Evolutionary conservation across 441 rosid genomes (phyloP).

Genomic region (Pelargonium australe): DNA sequence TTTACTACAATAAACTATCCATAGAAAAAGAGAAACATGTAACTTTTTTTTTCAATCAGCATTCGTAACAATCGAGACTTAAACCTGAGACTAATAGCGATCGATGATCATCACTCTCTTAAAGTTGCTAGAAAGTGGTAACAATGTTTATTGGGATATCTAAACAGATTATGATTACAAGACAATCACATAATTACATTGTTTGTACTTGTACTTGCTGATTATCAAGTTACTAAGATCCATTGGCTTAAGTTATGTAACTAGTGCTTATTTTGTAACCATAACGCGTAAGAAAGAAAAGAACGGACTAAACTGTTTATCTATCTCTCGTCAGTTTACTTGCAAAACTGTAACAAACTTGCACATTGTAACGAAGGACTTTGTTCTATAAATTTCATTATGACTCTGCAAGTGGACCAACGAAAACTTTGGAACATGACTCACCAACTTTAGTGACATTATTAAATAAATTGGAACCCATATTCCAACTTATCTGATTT

Average conservation of each 20-base stretch:
- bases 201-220: neutral
- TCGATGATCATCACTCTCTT: neutral
- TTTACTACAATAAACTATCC: too few relatives aligned
- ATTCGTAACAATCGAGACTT: neutral
- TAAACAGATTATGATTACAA: neutral
- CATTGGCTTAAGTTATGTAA: neutral
- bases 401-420: too few relatives aligned
- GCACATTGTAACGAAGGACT: too few relatives aligned
- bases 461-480: conserved; percentile 2
- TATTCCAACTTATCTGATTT: conserved; percentile 26
- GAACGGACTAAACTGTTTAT: too few relatives aligned
- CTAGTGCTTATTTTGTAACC: too few relatives aligned
- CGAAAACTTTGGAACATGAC: neutral
- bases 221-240: neutral
- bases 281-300: too few relatives aligned
- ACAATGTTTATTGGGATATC: neutral
- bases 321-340: too few relatives aligned
- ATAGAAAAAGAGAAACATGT: too few relatives aligned
- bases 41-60: neutral
- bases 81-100: neutral
- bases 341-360: too few relatives aligned
- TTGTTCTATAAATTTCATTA: too few relatives aligned
- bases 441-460: neutral
- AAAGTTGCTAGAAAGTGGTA: neutral
- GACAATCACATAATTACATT: neutral